These are phyloP conservation scores for Verbena officinalis DNA, from an alignment of 257 asterid species.

Conservation along the genomic window DNA sequence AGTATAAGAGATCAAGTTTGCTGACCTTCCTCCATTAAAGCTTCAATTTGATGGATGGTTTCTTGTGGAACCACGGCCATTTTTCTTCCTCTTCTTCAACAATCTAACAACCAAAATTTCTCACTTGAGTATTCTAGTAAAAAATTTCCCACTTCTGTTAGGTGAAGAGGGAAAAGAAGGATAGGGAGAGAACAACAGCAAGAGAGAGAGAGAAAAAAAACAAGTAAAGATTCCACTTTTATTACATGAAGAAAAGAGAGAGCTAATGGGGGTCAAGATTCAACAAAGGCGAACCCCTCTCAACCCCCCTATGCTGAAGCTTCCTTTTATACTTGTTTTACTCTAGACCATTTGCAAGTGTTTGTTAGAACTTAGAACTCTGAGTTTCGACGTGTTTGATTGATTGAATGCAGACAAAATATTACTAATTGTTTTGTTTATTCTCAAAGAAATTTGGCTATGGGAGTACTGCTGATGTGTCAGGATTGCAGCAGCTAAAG, in stretches of 20 bases:
- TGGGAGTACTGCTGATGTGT: constrained; percentile 24
- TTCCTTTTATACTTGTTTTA: background rate
- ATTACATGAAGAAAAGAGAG: constrained; percentile 26
- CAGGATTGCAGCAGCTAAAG: constrained; percentile 9
- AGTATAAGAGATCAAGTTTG: constrained; percentile 25
- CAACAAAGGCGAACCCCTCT: constrained; percentile 38
- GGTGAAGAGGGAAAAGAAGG: constrained; percentile 12
- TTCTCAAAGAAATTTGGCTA: constrained; percentile 23
- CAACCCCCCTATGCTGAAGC: constrained; percentile 10
- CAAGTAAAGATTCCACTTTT: constrained; percentile 49
- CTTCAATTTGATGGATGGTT: constrained; percentile 57
- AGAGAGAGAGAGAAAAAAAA: constrained; percentile 32
- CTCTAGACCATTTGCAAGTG: background rate
- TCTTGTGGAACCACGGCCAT: constrained; percentile 76
- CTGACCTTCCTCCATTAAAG: constrained; percentile 62
- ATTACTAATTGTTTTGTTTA: constrained; percentile 19
- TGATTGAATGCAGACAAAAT: constrained; percentile 29
- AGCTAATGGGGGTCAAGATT: constrained; percentile 43
- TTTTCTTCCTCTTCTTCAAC: constrained; percentile 24
- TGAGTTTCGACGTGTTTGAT: constrained; percentile 23
- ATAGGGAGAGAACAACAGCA: constrained; percentile 10
- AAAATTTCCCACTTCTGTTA: constrained; percentile 9
- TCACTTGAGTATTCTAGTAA: constrained; percentile 26
- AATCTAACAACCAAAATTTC: constrained; percentile 5
- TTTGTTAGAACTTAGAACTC: background rate